A percentile compares a stretch with the other conserved stretches of the same genome.
phyloP scores from a whole-genome alignment of 139 green algal species.

The Pseudopediastrum boryanum region DNA sequence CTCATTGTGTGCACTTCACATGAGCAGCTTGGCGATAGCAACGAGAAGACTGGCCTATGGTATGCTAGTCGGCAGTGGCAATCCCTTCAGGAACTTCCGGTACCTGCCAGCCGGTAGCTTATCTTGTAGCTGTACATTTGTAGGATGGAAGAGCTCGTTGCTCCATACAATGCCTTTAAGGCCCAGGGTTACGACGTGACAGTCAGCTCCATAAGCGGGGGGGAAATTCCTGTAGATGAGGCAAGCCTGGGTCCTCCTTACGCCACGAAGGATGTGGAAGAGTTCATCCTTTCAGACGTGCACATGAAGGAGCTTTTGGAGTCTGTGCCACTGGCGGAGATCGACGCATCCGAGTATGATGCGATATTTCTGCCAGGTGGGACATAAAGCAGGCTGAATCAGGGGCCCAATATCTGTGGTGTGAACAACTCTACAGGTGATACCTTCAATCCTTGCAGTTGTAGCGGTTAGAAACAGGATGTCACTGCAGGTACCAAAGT shows the following conservation, averaged over 20 bases:
- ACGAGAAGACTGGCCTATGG: constrained; percentile 31
- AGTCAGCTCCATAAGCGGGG: constrained; percentile 41
- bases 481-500: too few relatives aligned
- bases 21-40: constrained; percentile 29
- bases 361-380: too few relatives aligned
- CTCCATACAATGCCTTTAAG: constrained; percentile 34
- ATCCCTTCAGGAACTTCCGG: background rate
- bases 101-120: background rate
- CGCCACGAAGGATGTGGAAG: constrained; percentile 40
- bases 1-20: constrained; percentile 25
- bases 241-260: constrained; percentile 29
- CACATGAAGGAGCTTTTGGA: too few relatives aligned
- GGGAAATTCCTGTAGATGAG: constrained; percentile 48
- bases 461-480: too few relatives aligned
- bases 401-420: too few relatives aligned
- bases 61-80: background rate
- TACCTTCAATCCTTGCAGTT: too few relatives aligned
- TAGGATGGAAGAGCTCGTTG: constrained; percentile 20
- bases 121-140: background rate
- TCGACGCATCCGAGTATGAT: too few relatives aligned
- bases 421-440: too few relatives aligned
- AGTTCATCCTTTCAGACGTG: too few relatives aligned
- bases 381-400: too few relatives aligned
- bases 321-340: too few relatives aligned
- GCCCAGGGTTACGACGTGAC: constrained; percentile 17